Evolutionary conservation across 345 rosid genomes (phyloP).

Genomic region (Eutrema japonicum): DNA sequence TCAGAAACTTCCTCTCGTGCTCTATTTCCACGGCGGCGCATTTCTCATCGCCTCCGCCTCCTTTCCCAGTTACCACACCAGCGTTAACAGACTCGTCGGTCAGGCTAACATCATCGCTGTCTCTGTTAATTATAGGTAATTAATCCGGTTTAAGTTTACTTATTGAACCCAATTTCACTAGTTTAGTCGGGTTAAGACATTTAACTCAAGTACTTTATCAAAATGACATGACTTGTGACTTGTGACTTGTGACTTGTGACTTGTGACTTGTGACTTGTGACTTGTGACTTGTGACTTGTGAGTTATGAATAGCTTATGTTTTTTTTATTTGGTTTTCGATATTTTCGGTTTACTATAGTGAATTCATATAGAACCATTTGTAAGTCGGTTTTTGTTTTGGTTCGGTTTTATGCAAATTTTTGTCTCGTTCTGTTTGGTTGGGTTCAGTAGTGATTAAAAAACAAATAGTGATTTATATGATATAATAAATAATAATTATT

Average conservation of each 20-base stretch:
- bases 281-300: no score
- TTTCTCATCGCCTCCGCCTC: constrained; percentile 62
- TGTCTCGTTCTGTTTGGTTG: background rate
- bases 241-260: no score
- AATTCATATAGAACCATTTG: background rate
- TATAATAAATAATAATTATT: background rate
- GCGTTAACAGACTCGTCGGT: constrained; percentile 61
- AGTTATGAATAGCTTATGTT: background rate
- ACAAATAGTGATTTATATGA: background rate
- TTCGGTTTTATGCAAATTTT: background rate
- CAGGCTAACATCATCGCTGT: constrained; percentile 61
- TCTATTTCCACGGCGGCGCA: constrained; percentile 90
- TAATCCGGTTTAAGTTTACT: constrained; percentile 19
- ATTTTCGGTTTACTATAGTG: background rate
- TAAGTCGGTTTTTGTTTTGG: background rate
- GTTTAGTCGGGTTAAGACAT: background rate
- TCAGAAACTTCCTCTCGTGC: constrained; percentile 62
- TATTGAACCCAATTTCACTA: background rate
- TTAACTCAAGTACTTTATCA: background rate
- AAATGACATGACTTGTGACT: background rate
- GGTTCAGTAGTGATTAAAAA: background rate
- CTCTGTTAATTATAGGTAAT: constrained; percentile 65
- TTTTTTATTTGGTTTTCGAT: background rate
- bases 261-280: no score
- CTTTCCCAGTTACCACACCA: constrained; percentile 63